Conservation (phyloP, 768 basidiomycete genomes). For the Mycena sanguinolenta region DNA sequence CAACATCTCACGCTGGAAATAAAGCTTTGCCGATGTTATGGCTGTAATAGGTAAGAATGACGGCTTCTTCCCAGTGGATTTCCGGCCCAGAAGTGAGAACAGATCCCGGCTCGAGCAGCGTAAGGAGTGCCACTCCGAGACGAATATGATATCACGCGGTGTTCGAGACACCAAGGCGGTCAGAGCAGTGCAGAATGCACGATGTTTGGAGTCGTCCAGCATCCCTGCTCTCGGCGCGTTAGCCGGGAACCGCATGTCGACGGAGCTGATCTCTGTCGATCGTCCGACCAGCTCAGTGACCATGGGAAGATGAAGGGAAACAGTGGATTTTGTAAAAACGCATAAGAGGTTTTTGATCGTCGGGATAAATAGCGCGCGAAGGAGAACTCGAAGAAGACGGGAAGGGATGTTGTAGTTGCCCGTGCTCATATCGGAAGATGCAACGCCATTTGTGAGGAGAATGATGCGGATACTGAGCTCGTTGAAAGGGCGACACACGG, state of each 20-base stretch:
- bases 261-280: background rate
- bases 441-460: background rate
- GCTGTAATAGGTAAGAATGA: background rate
- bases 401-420: background rate
- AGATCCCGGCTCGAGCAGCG: background rate
- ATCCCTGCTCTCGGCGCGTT: background rate
- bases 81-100: background rate
- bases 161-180: background rate
- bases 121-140: too few relatives aligned
- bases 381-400: background rate
- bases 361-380: too few relatives aligned
- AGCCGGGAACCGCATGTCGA: background rate
- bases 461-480: background rate
- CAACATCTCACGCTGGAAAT: background rate
- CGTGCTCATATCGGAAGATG: background rate
- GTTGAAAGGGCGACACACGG: background rate
- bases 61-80: background rate
- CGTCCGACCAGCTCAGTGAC: background rate
- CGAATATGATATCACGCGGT: too few relatives aligned
- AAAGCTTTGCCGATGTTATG: background rate
- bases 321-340: background rate
- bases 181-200: too few relatives aligned
- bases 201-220: background rate
- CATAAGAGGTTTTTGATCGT: background rate
- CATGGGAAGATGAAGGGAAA: background rate